Conservation (phyloP, 2,329 filamentous ascomycete species). For the Cladosporium phlei region DNA sequence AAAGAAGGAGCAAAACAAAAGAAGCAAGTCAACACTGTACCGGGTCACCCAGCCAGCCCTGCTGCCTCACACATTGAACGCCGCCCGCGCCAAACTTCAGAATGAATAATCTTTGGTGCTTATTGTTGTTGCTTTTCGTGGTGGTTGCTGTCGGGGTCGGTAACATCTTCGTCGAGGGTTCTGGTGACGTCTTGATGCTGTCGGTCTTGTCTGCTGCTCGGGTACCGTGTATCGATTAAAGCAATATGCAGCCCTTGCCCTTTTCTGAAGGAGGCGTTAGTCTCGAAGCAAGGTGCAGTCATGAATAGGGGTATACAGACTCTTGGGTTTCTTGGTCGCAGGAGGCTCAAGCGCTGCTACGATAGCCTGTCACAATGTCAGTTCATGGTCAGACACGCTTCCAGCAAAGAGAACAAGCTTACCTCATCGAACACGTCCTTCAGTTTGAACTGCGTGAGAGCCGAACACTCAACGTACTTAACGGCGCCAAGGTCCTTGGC, state of each 20-base stretch:
- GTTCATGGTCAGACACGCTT: conserved; percentile 13
- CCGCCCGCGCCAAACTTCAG: conserved; percentile 12
- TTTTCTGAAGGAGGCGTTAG: conserved; percentile 21
- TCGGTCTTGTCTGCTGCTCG: neutral
- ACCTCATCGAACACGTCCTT: conserved; percentile 99
- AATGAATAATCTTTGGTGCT: conserved; percentile 11
- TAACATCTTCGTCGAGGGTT: neutral
- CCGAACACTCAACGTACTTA: conserved; percentile 98
- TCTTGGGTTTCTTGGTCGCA: conserved; percentile 63
- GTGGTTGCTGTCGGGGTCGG: too few species aligned
- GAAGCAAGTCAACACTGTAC: conserved; percentile 10
- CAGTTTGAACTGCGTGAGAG: conserved; percentile 94
- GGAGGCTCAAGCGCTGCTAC: conserved; percentile 91
- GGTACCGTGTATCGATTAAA: conserved; percentile 17
- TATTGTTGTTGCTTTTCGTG: neutral
- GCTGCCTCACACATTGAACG: conserved; percentile 5
- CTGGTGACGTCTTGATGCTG: neutral
- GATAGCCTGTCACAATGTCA: conserved; percentile 63
- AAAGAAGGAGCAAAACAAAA: conserved; percentile 12
- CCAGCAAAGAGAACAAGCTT: conserved; percentile 33
- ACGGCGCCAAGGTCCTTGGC: conserved; percentile 95
- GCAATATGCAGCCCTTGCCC: conserved; percentile 32
- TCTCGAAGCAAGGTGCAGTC: neutral
- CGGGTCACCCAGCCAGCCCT: neutral
- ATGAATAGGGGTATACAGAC: conserved; percentile 5